Evolutionary conservation across 2,329 filamentous ascomycete species (phyloP).

Genomic region (Monilinia vaccinii-corymbosi): DNA sequence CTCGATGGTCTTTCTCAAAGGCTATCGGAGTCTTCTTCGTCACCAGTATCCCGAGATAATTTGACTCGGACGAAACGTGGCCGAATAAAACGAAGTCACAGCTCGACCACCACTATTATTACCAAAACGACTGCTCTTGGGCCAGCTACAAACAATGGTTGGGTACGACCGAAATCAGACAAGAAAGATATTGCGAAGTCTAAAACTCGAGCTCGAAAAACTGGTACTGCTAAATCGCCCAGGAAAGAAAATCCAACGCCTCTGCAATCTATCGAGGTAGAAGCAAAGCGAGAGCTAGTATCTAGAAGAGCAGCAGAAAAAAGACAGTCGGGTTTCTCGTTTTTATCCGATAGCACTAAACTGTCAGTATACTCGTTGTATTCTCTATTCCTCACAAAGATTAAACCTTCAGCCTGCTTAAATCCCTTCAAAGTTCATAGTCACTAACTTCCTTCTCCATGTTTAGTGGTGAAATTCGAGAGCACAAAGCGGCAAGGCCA

Average conservation of each 20-base stretch:
- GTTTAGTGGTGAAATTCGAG: neutral
- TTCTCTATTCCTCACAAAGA: no score
- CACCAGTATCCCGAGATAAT: neutral
- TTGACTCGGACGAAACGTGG: neutral
- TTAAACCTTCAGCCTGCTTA: neutral
- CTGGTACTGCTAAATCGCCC: neutral
- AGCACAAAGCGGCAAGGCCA: neutral
- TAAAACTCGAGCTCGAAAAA: neutral
- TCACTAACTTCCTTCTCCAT: neutral
- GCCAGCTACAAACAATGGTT: constrained; percentile 20
- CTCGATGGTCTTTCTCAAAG: constrained; percentile 39
- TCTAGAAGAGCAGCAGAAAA: constrained; percentile 9
- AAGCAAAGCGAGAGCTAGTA: neutral
- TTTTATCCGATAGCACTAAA: constrained; percentile 37
- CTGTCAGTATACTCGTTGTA: constrained; percentile 15
- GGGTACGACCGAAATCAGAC: constrained; percentile 14
- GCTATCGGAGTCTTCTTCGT: constrained; percentile 25
- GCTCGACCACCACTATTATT: neutral
- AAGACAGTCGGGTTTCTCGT: constrained; percentile 30
- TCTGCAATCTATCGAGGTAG: neutral
- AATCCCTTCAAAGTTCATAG: no score
- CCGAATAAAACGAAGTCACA: neutral
- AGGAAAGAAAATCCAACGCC: neutral
- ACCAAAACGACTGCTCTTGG: constrained; percentile 16
- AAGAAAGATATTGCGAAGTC: neutral